A percentile compares a stretch with the other conserved stretches of the same genome.
phyloP scores from a whole-genome alignment of 1,284 basidiomycete genomes.

The Ustilago tritici region DNA sequence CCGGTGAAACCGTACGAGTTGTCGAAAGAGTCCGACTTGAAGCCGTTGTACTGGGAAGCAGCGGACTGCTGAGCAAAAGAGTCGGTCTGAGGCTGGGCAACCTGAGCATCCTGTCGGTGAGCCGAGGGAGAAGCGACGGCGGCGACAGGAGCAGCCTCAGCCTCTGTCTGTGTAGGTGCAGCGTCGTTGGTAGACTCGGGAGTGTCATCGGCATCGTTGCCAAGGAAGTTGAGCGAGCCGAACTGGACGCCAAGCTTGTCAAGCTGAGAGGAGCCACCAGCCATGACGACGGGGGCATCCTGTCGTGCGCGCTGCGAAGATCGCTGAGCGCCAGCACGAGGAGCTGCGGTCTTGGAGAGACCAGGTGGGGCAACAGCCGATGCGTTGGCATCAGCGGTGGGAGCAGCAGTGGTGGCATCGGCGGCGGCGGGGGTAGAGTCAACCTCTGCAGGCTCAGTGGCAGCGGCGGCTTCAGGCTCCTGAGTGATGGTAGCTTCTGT shows the following conservation, averaged over 20 bases:
- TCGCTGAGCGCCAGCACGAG: conserved; percentile 46
- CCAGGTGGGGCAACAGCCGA: conserved; percentile 40
- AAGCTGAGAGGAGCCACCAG: conserved; percentile 61
- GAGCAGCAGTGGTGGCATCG: conserved; percentile 20
- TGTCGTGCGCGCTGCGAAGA: conserved; percentile 63
- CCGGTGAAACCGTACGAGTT: conserved; percentile 51
- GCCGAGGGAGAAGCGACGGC: conserved; percentile 34
- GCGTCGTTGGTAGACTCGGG: conserved; percentile 22
- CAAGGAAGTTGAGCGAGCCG: conserved; percentile 67
- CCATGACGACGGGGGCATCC: conserved; percentile 67
- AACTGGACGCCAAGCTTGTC: conserved; percentile 68
- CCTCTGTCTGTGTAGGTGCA: conserved; percentile 12
- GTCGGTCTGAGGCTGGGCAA: conserved; percentile 37
- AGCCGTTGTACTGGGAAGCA: conserved; percentile 44
- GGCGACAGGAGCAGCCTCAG: conserved; percentile 25
- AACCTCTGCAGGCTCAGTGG: conserved; percentile 26
- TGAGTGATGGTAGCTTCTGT: conserved; percentile 13
- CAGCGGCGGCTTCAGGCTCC: conserved; percentile 21
- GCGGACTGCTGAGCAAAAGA: conserved; percentile 40
- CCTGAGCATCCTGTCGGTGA: conserved; percentile 36
- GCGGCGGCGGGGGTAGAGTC: conserved; percentile 36
- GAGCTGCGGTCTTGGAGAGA: conserved; percentile 46
- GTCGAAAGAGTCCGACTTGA: conserved; percentile 54
- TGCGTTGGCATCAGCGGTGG: conserved; percentile 22
- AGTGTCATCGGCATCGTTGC: conserved; percentile 51